These are phyloP conservation scores for Euclidium syriacum DNA, from an alignment of 345 rosid genomes.

Conservation along the genomic window DNA sequence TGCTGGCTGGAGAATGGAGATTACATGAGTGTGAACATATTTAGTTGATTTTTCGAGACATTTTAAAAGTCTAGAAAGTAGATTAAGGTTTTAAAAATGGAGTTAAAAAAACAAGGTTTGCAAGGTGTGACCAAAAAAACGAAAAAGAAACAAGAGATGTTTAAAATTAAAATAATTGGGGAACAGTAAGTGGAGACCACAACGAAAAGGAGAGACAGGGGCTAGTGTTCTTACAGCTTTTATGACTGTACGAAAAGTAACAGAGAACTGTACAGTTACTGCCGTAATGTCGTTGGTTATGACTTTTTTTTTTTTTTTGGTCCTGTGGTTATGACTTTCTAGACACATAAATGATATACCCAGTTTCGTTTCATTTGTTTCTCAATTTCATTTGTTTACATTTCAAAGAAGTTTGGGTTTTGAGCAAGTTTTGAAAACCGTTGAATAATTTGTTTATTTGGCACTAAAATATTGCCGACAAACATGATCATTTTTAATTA, in stretches of 20 bases:
- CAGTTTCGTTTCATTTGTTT: not conserved
- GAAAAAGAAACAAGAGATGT: not conserved
- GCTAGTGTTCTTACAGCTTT: constrained; percentile 16
- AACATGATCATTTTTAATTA: not conserved
- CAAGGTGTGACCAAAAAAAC: not conserved
- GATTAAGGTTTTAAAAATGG: not conserved
- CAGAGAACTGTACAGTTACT: constrained; percentile 26
- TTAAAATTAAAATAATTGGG: not conserved
- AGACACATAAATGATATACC: not conserved
- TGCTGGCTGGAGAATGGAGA: too few relatives aligned
- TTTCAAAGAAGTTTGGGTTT: not conserved
- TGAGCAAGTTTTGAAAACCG: not conserved
- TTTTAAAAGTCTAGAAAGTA: not conserved
- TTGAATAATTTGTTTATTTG: not conserved
- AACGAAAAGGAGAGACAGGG: constrained; percentile 17
- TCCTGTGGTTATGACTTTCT: constrained; percentile 22
- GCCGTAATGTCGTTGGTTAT: constrained; percentile 25
- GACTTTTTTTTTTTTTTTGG: constrained; percentile 18
- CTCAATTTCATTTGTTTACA: not conserved
- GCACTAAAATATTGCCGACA: not conserved
- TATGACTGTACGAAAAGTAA: constrained; percentile 8
- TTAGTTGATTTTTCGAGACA: not conserved
- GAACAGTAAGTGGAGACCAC: constrained; percentile 22
- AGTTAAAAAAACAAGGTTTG: not conserved
- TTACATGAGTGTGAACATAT: not conserved